Percentiles rank a stretch among this genome's conserved stretches.
phyloP scores from a whole-genome alignment of 2,329 filamentous ascomycete genomes.

The Alternaria alternata region DNA sequence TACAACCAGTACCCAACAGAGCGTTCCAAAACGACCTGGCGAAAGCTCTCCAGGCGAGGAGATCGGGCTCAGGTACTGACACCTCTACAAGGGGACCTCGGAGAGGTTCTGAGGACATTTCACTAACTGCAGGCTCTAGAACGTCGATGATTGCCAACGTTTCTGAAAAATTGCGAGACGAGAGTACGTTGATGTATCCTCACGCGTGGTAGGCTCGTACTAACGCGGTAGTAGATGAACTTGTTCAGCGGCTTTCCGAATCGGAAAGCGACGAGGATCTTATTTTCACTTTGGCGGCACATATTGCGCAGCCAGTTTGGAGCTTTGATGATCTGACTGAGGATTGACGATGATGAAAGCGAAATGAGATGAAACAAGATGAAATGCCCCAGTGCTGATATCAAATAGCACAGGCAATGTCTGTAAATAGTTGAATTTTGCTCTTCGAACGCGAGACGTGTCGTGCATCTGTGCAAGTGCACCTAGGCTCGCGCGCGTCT shows the following conservation, averaged over 20 bases:
- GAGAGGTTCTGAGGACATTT: not conserved
- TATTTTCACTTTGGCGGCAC: conserved; percentile 2
- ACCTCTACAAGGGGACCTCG: not conserved
- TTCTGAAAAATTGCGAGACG: not conserved
- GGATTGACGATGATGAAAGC: not conserved
- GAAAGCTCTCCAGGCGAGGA: not conserved
- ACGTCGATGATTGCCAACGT: conserved; percentile 5
- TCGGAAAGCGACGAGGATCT: conserved; percentile 1
- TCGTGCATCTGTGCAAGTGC: not conserved
- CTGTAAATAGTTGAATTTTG: not conserved
- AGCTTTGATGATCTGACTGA: not conserved
- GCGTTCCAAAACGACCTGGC: conserved; percentile 1
- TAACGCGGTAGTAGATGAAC: not conserved
- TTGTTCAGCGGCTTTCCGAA: not conserved
- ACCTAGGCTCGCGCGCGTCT: not conserved
- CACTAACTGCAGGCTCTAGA: conserved; percentile 4
- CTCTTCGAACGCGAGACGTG: not conserved
- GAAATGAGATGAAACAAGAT: not conserved
- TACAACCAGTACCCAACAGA: conserved; percentile 2
- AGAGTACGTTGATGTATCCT: not conserved
- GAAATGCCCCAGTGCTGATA: not conserved
- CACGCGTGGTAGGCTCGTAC: not conserved
- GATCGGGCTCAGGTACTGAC: not conserved
- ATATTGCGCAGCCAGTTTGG: conserved; percentile 3
- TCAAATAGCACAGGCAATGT: not conserved